Evolutionary conservation across 495 filamentous ascomycete species (phyloP).

Genomic region (Daldinia loculata): DNA sequence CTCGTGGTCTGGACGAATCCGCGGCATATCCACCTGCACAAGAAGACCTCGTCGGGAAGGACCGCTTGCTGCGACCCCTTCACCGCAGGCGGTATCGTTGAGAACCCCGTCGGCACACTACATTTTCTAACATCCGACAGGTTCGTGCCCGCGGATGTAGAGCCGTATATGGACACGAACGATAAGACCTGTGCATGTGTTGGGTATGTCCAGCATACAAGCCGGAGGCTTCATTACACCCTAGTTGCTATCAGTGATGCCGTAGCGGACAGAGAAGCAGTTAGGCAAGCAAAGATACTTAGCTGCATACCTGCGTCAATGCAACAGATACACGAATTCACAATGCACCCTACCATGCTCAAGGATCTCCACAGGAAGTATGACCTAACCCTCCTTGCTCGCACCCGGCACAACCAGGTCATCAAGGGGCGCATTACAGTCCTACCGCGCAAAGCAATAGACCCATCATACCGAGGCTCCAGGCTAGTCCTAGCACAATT

Average conservation of each 20-base stretch:
- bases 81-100: conserved; percentile 19
- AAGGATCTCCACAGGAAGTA: not conserved
- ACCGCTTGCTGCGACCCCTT: conserved; percentile 13
- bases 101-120: not conserved
- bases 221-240: not conserved
- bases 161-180: conserved; percentile 3
- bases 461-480: not conserved
- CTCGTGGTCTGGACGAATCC: conserved; percentile 12
- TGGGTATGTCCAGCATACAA: conserved; percentile 8
- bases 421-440: conserved; percentile 4
- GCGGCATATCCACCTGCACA: conserved; percentile 21
- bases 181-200: conserved; percentile 7
- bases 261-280: not conserved
- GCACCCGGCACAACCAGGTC: conserved; percentile 4
- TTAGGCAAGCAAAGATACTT: not conserved
- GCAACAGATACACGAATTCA: not conserved
- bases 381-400: conserved; percentile 5
- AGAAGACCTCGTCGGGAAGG: not conserved
- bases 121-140: conserved; percentile 14
- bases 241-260: conserved; percentile 7
- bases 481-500: conserved; percentile 7
- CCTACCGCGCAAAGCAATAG: not conserved
- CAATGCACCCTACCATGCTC: not conserved
- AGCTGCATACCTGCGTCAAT: not conserved
- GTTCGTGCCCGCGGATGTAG: not conserved